Conservation (phyloP, 768 basidiomycete genomes). For the Boletales sp. region DNA sequence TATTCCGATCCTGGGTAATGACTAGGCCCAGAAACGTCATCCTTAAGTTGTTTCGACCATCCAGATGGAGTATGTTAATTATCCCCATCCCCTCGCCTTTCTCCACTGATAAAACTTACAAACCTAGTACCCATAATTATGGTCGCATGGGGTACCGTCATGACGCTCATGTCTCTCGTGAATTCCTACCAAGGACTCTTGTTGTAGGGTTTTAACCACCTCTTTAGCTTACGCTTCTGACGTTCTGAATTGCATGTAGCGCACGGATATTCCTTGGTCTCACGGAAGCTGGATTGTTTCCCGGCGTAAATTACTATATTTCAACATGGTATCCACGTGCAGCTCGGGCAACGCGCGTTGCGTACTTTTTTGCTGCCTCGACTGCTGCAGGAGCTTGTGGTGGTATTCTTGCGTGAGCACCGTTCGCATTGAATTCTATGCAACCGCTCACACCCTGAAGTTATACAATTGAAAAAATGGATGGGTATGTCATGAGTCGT, state of each 20-base stretch:
- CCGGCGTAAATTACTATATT: slow-evolving; percentile 1
- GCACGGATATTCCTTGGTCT: slow-evolving; percentile 1
- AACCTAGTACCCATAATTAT: not conserved
- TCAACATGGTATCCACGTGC: slow-evolving; percentile 3
- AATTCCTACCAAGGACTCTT: not conserved
- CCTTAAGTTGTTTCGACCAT: not conserved
- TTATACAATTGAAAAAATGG: not conserved
- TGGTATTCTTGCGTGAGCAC: not conserved
- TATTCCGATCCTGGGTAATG: too few relatives aligned
- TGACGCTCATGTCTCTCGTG: slow-evolving; percentile 2
- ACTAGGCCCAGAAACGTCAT: not conserved
- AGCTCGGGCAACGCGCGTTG: slow-evolving; percentile 1
- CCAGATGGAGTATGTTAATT: not conserved
- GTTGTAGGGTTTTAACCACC: not conserved
- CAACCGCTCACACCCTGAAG: not conserved
- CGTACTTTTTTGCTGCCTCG: not conserved
- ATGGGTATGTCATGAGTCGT: not conserved
- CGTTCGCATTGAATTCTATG: not conserved
- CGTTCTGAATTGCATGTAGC: not conserved
- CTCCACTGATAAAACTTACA: not conserved
- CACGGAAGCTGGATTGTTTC: not conserved
- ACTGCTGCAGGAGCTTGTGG: slow-evolving; percentile 1
- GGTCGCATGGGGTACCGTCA: not conserved
- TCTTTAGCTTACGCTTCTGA: not conserved
- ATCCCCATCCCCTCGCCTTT: not conserved